Conservation (phyloP, 129 eudicot genomes). For the Ambrosia trifida region DNA sequence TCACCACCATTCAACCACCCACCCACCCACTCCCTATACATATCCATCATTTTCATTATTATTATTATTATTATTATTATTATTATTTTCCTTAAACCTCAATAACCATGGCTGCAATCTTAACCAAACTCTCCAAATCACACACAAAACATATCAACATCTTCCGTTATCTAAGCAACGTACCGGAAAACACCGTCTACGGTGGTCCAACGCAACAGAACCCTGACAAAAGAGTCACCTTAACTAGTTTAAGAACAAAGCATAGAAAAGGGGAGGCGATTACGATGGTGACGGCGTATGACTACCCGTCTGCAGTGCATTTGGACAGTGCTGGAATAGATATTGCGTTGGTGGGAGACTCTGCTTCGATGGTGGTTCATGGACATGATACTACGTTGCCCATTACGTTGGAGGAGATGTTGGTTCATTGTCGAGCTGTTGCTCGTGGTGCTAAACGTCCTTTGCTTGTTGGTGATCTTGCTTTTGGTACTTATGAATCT, state of each 20-base stretch:
- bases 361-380: constrained; percentile 97
- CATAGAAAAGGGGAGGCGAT: constrained; percentile 64
- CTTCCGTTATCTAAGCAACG: constrained; percentile 63
- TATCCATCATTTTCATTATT: neutral
- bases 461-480: constrained; percentile 86
- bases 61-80: neutral
- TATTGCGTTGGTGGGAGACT: constrained; percentile 86
- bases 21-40: neutral
- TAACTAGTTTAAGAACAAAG: constrained; percentile 60
- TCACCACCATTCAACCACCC: neutral
- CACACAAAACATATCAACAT: constrained; percentile 10
- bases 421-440: constrained; percentile 84
- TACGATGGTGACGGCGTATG: constrained; percentile 93
- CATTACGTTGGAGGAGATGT: constrained; percentile 85
- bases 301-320: constrained; percentile 96
- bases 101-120: constrained; percentile 28
- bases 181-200: constrained; percentile 90
- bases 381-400: constrained; percentile 96
- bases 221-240: constrained; percentile 64
- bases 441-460: constrained; percentile 90
- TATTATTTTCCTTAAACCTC: constrained; percentile 13
- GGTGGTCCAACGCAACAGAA: constrained; percentile 93
- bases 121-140: constrained; percentile 25
- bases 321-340: constrained; percentile 87
- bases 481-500: constrained; percentile 92